Percentiles rank a stretch among this genome's conserved stretches.
Conservation (phyloP, 106 monocot genomes). For the Dendrobium officinale region DNA sequence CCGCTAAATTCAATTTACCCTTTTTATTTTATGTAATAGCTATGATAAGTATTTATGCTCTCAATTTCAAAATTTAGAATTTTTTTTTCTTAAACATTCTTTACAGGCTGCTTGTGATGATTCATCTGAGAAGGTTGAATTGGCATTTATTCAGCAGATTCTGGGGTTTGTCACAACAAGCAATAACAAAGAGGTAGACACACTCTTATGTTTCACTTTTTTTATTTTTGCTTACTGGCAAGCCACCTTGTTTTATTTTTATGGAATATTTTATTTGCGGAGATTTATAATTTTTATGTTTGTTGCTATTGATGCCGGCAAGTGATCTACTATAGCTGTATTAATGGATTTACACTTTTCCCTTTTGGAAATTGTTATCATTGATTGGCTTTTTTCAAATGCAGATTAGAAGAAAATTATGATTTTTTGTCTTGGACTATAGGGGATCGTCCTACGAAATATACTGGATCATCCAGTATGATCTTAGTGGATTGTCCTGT, state of each 20-base stretch:
- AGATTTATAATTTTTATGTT: background rate
- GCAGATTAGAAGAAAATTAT: too few relatives aligned
- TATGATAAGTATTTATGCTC: background rate
- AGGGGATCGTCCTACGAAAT: too few relatives aligned
- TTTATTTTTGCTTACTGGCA: background rate
- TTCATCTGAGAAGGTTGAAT: conserved; percentile 8
- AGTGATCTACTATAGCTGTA: background rate
- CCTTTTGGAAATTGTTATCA: background rate
- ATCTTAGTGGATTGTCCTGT: too few relatives aligned
- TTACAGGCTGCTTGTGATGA: conserved; percentile 10
- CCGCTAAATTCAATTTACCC: background rate
- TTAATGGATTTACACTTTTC: background rate
- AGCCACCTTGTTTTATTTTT: background rate
- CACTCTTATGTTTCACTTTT: background rate
- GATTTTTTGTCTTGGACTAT: too few relatives aligned
- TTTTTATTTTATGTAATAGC: background rate
- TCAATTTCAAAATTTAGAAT: background rate
- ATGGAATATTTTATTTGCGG: background rate
- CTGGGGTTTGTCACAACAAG: background rate
- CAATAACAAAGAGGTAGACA: conserved; percentile 2
- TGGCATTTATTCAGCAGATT: conserved; percentile 11
- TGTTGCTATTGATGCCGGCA: background rate
- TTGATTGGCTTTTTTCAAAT: background rate
- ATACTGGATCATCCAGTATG: too few relatives aligned
- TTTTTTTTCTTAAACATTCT: background rate